Conservation (phyloP, 2,329 filamentous ascomycete species). For the Calonectria naviculata region DNA sequence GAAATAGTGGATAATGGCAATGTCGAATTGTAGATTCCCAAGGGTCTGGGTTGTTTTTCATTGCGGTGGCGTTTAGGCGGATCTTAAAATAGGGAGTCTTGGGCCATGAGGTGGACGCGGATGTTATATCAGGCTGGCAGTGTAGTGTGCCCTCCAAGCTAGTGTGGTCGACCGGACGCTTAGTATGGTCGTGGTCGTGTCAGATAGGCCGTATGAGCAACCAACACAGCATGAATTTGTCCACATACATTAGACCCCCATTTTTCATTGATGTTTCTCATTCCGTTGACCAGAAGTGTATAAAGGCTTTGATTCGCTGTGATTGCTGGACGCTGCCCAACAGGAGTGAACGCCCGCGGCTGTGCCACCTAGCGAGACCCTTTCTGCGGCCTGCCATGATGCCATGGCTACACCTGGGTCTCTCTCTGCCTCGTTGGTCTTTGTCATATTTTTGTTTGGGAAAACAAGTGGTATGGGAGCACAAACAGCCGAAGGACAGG, state of each 20-base stretch:
- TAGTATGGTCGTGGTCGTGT: background rate
- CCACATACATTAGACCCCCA: background rate
- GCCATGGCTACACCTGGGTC: background rate
- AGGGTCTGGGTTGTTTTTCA: conserved; percentile 39
- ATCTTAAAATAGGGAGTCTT: conserved; percentile 38
- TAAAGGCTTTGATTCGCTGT: background rate
- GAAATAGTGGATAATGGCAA: conserved; percentile 23
- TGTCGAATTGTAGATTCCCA: conserved; percentile 34
- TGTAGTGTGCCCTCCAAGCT: background rate
- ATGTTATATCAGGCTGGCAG: conserved; percentile 31
- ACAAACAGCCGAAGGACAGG: too few species aligned
- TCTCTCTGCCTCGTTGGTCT: too few species aligned
- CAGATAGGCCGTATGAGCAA: conserved; percentile 5
- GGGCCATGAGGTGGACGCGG: conserved; percentile 32
- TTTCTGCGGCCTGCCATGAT: background rate
- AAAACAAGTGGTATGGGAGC: background rate
- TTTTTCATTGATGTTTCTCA: background rate
- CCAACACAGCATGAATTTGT: conserved; percentile 14
- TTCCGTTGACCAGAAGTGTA: background rate
- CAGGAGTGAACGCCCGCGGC: background rate
- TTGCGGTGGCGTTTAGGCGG: conserved; percentile 42
- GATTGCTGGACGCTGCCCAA: background rate
- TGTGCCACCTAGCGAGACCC: background rate
- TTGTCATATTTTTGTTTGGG: background rate
- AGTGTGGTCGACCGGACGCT: background rate